phyloP scores from a whole-genome alignment of 805 yeast genomes.

The Scheffersomyces spartinae region DNA sequence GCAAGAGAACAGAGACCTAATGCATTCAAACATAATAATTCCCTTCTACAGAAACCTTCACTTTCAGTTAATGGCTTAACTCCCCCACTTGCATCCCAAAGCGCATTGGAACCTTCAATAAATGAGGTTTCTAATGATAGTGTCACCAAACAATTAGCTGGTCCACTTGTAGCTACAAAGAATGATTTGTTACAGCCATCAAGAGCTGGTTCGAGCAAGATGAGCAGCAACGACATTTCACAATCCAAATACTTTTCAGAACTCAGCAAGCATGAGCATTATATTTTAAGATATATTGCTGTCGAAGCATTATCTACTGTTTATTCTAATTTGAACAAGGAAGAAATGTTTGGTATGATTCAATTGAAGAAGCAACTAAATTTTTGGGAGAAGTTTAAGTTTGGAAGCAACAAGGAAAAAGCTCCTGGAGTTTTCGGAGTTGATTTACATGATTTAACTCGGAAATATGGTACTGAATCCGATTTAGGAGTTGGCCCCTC shows the following conservation, averaged over 20 bases:
- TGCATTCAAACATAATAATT: constrained; percentile 74
- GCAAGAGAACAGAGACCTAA: constrained; percentile 89
- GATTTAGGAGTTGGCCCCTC: constrained; percentile 77
- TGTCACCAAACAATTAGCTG: too few species aligned
- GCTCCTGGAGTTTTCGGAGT: constrained; percentile 56
- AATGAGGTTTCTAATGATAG: too few species aligned
- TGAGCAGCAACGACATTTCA: constrained; percentile 4
- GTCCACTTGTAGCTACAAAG: too few species aligned
- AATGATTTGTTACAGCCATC: constrained; percentile 15
- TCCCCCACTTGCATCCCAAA: too few species aligned
- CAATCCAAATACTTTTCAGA: constrained; percentile 52
- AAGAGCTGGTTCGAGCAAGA: constrained; percentile 7
- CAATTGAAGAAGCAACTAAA: constrained; percentile 31
- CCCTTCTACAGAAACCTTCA: constrained; percentile 27
- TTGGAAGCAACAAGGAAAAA: constrained; percentile 22
- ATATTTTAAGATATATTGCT: constrained; percentile 47
- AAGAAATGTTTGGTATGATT: constrained; percentile 28
- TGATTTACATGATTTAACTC: constrained; percentile 58
- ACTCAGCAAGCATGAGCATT: constrained; percentile 44
- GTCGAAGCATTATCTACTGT: constrained; percentile 37
- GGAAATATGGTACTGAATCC: constrained; percentile 70
- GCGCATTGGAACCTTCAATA: too few species aligned
- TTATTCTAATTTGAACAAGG: constrained; percentile 12
- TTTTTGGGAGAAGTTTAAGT: constrained; percentile 44
- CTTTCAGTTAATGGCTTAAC: too few species aligned